These are phyloP conservation scores for Sarcomyxa edulis DNA, from an alignment of 768 basidiomycete genomes.

Conservation along the genomic window DNA sequence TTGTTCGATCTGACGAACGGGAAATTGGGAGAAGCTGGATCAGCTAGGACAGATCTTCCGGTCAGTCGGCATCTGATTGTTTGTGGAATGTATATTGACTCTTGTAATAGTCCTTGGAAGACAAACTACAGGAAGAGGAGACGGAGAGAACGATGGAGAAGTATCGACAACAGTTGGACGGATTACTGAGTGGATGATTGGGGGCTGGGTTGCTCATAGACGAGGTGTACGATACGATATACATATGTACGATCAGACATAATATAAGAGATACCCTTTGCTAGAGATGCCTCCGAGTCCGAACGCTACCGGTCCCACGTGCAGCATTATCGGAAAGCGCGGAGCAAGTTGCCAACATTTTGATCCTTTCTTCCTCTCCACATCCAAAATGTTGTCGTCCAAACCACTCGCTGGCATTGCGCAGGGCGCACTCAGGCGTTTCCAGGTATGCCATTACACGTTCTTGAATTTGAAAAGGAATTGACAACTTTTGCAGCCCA, in stretches of 20 bases:
- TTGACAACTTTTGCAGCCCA: conserved; percentile 29
- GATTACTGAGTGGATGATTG: conserved; percentile 63
- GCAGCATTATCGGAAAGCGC: too few relatives aligned
- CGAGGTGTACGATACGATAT: too few relatives aligned
- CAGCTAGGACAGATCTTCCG: conserved; percentile 66
- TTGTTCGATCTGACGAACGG: conserved; percentile 94
- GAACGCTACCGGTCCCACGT: too few relatives aligned
- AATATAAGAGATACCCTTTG: too few relatives aligned
- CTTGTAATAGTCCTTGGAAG: conserved; percentile 45
- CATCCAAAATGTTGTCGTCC: conserved; percentile 49
- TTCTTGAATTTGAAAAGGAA: conserved; percentile 10
- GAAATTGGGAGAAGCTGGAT: conserved; percentile 83
- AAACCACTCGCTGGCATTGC: conserved; percentile 52
- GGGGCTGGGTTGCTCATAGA: too few relatives aligned
- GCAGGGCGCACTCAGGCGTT: conserved; percentile 42
- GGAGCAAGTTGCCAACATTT: not conserved
- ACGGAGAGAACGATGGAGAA: conserved; percentile 85
- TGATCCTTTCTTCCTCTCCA: not conserved
- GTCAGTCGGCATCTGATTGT: conserved; percentile 39
- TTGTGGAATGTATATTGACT: conserved; percentile 5
- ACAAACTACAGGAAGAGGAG: conserved; percentile 71
- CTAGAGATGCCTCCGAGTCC: too few relatives aligned
- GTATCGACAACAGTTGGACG: conserved; percentile 86
- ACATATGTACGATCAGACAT: too few relatives aligned
- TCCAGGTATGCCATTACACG: conserved; percentile 36